phyloP scores from a whole-genome alignment of 1,284 basidiomycete species.

The Omphalotus olearius region DNA sequence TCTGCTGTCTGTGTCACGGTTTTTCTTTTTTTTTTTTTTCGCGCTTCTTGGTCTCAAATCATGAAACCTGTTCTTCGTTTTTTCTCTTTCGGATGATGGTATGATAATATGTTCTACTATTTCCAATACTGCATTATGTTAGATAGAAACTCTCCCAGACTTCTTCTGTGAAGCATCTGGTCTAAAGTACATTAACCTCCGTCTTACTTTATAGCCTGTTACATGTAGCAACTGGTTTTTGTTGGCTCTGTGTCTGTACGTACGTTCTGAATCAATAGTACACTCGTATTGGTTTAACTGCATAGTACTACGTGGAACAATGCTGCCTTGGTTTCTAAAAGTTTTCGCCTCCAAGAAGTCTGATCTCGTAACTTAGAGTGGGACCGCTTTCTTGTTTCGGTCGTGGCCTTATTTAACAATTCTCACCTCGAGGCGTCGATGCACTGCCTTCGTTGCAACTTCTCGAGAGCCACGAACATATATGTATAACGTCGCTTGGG shows the following conservation, averaged over 20 bases:
- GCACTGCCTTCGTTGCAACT: too few relatives aligned
- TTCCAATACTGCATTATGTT: background rate
- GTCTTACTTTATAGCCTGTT: background rate
- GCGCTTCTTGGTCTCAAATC: background rate
- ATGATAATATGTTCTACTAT: background rate
- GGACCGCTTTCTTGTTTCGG: too few relatives aligned
- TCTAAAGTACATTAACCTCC: slow-evolving; percentile 4
- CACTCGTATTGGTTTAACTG: too few relatives aligned
- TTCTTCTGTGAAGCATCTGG: background rate
- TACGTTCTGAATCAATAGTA: background rate
- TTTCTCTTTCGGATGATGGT: background rate
- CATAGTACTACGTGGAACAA: too few relatives aligned
- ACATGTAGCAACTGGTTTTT: background rate
- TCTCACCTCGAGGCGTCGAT: too few relatives aligned
- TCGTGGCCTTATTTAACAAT: too few relatives aligned
- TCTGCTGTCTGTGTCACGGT: background rate
- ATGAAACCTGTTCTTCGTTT: background rate
- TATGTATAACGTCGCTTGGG: too few relatives aligned
- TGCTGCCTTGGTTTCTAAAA: too few relatives aligned
- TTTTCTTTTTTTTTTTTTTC: background rate
- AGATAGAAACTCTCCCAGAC: background rate
- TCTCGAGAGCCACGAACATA: too few relatives aligned
- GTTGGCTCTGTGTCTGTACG: background rate
- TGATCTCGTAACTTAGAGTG: too few relatives aligned
- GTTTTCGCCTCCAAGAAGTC: too few relatives aligned